Base-by-base conservation (phyloP, 805 yeast genomes). In the Jamesozyma hellenica region DNA sequence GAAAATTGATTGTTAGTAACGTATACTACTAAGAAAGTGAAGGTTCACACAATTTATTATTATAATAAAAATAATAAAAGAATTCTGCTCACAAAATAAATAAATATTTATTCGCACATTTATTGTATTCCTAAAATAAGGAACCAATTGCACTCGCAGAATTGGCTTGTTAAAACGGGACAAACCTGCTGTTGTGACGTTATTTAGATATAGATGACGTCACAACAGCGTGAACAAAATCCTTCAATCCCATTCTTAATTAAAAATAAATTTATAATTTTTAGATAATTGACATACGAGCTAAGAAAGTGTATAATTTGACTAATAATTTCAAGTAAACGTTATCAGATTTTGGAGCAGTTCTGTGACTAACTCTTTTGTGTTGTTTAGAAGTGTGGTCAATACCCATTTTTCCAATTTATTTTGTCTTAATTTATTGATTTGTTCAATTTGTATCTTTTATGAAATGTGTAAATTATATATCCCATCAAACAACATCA, bases 331-430 rank as follows among this genome's bases (percentile, higher is more conserved):
- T 83, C 75, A 92, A 78, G 95, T 92, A 90, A 74, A 88, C 96
- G 70, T 92, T 92, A 76, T 92, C 95, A 57, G 97, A 90, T 79
- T 86, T 86, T 75, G 98, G 99, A 72, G 96, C 96, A 68, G 82
- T 74, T 77, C 99, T 87, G 86, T 86, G 95, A 72, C 94, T 81
- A 60, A 81, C 73, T 75, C 86, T 85, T 67, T 76, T 78, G 82
- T 92, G 99, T 75, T 86, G 96, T 74, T 90, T 92, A 70, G 79
- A 68, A 73, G 82, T 77, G 77, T 85, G 95, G 77, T 92, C 97
- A 75, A 81, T 85, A 81, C 96, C 97, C 97, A 88, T 88, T 65
- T 61, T 71, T 43, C n/a, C 4, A 15, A 5, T 21, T n/a, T n/a
- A n/a, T n/a, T n/a, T 28, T 11, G n/a, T n/a, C n/a, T n/a, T n/a